A percentile compares a stretch with the other conserved stretches of the same genome.
Conservation (phyloP, 129 eudicot genomes). For the Flaveria linearis region DNA sequence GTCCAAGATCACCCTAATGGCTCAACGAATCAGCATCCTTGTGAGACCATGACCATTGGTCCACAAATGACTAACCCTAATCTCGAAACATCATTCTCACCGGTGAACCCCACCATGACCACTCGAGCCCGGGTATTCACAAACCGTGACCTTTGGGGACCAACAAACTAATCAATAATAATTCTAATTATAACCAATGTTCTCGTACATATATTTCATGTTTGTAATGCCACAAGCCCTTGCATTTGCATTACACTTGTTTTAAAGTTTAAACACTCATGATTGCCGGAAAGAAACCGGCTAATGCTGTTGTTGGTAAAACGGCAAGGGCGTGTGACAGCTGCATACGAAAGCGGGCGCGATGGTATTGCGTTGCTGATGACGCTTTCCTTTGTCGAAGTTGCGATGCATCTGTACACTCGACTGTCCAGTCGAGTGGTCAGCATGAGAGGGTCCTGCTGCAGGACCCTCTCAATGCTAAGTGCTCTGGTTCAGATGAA, state of each 20-base stretch:
- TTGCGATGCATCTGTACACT: slow-evolving; percentile 68
- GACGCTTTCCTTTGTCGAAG: slow-evolving; percentile 85
- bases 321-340: slow-evolving; percentile 80
- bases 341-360: slow-evolving; percentile 64
- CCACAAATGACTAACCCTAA: slow-evolving; percentile 28
- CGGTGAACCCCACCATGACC: slow-evolving; percentile 34
- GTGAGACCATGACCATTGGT: slow-evolving; percentile 36
- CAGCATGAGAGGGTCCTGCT: slow-evolving; percentile 72
- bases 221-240: background rate
- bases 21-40: slow-evolving; percentile 55
- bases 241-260: slow-evolving; percentile 12
- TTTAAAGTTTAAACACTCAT: slow-evolving; percentile 20
- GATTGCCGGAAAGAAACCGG: slow-evolving; percentile 46
- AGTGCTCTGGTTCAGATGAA: slow-evolving; percentile 11
- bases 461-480: slow-evolving; percentile 36
- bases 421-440: slow-evolving; percentile 71
- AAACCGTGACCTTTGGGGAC: slow-evolving; percentile 41
- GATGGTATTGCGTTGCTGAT: slow-evolving; percentile 83
- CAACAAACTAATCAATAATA: slow-evolving; percentile 27
- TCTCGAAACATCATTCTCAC: slow-evolving; percentile 28
- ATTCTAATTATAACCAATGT: background rate
- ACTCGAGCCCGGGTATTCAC: slow-evolving; percentile 29
- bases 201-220: slow-evolving; percentile 18
- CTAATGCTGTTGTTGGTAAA: slow-evolving; percentile 70
- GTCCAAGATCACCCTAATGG: slow-evolving; percentile 40